Evolutionary conservation across 352 stramenopile species (phyloP).

Genomic region (Pythium phragmitis): DNA sequence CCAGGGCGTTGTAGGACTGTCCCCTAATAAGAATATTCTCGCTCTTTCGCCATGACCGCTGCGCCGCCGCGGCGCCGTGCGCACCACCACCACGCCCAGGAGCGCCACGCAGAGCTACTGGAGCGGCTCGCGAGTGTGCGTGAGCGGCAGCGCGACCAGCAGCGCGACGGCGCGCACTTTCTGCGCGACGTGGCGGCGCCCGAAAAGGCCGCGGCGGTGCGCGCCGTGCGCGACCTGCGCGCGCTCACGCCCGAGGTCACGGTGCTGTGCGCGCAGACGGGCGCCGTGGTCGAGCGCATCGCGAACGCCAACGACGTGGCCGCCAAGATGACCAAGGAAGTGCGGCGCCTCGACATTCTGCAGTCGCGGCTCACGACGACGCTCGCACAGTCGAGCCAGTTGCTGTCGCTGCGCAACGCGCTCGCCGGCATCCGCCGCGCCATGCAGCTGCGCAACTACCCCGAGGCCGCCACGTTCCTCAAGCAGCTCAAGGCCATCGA

Average conservation of each 20-base stretch:
- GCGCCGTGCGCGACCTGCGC: slow-evolving; percentile 50
- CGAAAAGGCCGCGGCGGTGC: slow-evolving; percentile 57
- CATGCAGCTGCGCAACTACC: slow-evolving; percentile 74
- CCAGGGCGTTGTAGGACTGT: not conserved
- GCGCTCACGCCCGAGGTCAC: slow-evolving; percentile 66
- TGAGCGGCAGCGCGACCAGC: slow-evolving; percentile 40
- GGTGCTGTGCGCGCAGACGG: slow-evolving; percentile 71
- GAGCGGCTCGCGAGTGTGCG: slow-evolving; percentile 52
- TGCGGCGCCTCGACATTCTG: slow-evolving; percentile 77
- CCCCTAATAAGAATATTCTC: not conserved
- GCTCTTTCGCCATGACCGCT: not conserved
- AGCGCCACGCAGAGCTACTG: slow-evolving; percentile 63
- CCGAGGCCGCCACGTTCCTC: slow-evolving; percentile 69
- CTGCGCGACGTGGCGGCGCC: slow-evolving; percentile 33
- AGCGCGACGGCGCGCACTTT: slow-evolving; percentile 39
- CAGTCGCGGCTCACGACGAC: slow-evolving; percentile 69
- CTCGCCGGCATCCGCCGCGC: slow-evolving; percentile 66
- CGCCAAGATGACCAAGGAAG: slow-evolving; percentile 87
- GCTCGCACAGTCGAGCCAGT: slow-evolving; percentile 64
- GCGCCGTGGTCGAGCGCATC: slow-evolving; percentile 79
- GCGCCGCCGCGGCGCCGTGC: not conserved
- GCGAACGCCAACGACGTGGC: slow-evolving; percentile 88
- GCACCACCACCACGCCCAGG: slow-evolving; percentile 14
- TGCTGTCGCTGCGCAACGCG: slow-evolving; percentile 78
- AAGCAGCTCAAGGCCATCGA: slow-evolving; percentile 78